Conservation (phyloP, 78 protist genomes). For the Anaeramoeba ignava region DNA sequence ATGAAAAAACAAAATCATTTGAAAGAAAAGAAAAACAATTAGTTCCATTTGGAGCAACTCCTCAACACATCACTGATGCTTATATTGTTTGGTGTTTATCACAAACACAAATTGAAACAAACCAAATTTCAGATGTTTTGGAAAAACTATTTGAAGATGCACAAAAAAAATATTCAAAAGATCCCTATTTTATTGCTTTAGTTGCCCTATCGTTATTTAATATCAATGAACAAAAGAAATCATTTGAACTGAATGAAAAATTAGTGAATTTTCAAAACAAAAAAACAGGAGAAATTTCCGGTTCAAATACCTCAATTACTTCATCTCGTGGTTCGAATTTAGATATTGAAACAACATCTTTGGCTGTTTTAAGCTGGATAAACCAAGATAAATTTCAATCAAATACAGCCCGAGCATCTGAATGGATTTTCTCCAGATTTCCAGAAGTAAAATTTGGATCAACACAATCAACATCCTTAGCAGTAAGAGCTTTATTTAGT, state of each 20-base stretch:
- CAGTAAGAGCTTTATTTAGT: neutral
- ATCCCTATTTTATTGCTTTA: neutral
- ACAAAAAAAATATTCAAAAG: neutral
- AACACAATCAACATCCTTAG: neutral
- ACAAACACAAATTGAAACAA: neutral
- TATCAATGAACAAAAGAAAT: neutral
- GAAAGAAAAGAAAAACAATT: neutral
- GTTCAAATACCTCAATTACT: neutral
- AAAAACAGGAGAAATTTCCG: neutral
- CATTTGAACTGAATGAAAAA: neutral
- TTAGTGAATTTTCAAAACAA: neutral
- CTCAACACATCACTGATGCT: neutral
- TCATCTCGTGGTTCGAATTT: neutral
- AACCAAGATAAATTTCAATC: neutral
- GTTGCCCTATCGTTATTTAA: neutral
- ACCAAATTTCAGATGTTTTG: neutral
- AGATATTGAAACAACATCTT: neutral
- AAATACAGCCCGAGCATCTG: neutral
- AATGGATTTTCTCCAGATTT: neutral
- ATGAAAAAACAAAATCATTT: neutral
- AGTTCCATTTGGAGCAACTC: neutral
- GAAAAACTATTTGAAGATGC: neutral
- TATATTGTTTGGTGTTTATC: constrained; percentile 1
- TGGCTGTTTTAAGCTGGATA: neutral
- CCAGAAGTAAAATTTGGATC: neutral